phyloP scores from a whole-genome alignment of 202 grass and related monocot genomes.

The Saccharum hybrid region DNA sequence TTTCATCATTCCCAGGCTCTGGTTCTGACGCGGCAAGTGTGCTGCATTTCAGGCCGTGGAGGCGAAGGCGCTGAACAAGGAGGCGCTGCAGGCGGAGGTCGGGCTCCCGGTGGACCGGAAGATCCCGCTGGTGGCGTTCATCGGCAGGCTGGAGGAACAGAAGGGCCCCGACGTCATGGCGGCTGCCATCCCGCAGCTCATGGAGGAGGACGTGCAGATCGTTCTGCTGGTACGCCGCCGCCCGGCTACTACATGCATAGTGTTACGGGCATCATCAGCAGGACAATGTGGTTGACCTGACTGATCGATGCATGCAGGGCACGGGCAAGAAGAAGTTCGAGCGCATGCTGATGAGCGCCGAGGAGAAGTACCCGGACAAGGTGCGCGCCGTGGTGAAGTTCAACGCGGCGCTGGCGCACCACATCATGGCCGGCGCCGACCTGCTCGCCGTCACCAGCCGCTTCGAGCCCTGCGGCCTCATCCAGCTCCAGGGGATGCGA shows the following conservation, averaged over 20 bases:
- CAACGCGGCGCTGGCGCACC: conserved; percentile 80
- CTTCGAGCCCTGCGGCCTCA: conserved; percentile 91
- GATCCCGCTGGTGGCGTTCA: conserved; percentile 78
- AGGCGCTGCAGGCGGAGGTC: conserved; percentile 79
- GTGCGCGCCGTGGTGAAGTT: conserved; percentile 84
- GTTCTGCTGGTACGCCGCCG: conserved; percentile 51
- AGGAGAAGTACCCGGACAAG: conserved; percentile 68
- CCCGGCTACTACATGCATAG: too few species aligned
- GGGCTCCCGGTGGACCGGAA: conserved; percentile 74
- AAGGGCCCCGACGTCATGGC: conserved; percentile 93
- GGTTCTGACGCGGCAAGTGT: neutral
- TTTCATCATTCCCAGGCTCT: too few species aligned
- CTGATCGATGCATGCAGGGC: conserved; percentile 29
- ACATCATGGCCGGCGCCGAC: conserved; percentile 91
- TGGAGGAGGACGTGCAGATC: conserved; percentile 80
- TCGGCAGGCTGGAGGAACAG: conserved; percentile 92
- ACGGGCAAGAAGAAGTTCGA: conserved; percentile 93
- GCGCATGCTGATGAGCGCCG: conserved; percentile 50
- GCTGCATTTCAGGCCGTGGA: conserved; percentile 54
- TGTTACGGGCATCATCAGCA: too few species aligned
- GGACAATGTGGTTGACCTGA: too few species aligned
- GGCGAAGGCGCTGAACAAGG: conserved; percentile 83
- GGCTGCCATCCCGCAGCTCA: conserved; percentile 67
- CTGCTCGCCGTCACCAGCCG: conserved; percentile 75
- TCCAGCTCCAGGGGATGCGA: conserved; percentile 88